Conservation (phyloP, 495 filamentous ascomycete genomes). For the Aspergillus mulundensis region DNA sequence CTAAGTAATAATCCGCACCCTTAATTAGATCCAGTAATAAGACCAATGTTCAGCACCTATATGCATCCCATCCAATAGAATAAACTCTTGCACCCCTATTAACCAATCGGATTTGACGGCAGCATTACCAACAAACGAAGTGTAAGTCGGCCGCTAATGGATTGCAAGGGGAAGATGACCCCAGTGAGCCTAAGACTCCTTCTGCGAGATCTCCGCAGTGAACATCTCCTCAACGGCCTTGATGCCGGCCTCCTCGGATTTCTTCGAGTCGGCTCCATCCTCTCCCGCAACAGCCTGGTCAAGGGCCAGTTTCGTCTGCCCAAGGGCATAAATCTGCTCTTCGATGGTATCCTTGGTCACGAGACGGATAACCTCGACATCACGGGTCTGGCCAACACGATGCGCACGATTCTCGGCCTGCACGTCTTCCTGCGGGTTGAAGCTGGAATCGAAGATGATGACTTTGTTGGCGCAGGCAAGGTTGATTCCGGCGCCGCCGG, state of each 20-base stretch:
- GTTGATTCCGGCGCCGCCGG: constrained; percentile 94
- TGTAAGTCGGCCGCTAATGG: not conserved
- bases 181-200: not conserved
- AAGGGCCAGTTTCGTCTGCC: constrained; percentile 87
- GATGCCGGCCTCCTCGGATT: constrained; percentile 54
- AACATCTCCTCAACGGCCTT: constrained; percentile 64
- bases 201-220: constrained; percentile 30
- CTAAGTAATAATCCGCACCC: not conserved
- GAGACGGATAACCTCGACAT: constrained; percentile 81
- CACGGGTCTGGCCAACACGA: constrained; percentile 82
- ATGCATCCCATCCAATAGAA: not conserved
- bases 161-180: not conserved
- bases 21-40: not conserved
- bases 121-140: not conserved
- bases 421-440: constrained; percentile 95
- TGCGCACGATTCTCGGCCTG: constrained; percentile 97
- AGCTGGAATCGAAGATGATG: constrained; percentile 90
- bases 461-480: constrained; percentile 94
- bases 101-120: not conserved
- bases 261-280: constrained; percentile 42
- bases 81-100: not conserved
- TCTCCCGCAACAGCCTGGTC: constrained; percentile 78
- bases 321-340: constrained; percentile 84
- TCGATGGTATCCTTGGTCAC: constrained; percentile 84
- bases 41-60: not conserved